Percentiles rank a stretch among this genome's conserved stretches.
These are phyloP conservation scores for Penicillium waksmanii DNA, from an alignment of 495 filamentous ascomycete genomes.

Conservation along the genomic window DNA sequence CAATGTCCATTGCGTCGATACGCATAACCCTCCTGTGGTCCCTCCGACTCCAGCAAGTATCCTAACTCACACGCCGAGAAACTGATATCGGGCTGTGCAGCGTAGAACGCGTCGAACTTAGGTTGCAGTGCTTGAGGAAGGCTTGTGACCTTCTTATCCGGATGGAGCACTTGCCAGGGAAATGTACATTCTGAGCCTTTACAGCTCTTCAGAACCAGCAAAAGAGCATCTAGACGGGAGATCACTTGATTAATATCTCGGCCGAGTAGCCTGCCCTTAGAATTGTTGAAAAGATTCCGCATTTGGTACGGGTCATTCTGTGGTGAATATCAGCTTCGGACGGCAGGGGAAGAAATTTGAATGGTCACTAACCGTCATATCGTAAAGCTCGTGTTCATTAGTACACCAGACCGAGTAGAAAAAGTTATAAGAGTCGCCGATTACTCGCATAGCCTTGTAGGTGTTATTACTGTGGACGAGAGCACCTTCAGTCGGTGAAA, in stretches of 20 bases:
- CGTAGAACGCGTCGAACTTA: not conserved
- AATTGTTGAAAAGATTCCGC: no score
- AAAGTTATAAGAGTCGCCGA: conserved; percentile 51
- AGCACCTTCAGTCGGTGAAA: no score
- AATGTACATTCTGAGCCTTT: conserved; percentile 49
- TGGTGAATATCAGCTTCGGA: no score
- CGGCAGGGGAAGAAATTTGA: no score
- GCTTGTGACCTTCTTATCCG: conserved; percentile 37
- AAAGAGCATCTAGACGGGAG: conserved; percentile 54
- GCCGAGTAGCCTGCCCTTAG: conserved; percentile 4
- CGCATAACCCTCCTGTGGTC: no score
- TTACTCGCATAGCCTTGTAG: conserved; percentile 23
- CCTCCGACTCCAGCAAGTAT: no score
- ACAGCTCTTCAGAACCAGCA: conserved; percentile 63
- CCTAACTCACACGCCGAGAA: no score
- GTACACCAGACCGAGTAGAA: conserved; percentile 14
- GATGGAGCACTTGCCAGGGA: conserved; percentile 60
- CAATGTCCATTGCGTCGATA: no score
- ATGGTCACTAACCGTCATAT: not conserved
- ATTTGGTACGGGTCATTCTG: no score
- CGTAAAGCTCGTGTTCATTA: not conserved
- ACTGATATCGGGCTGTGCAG: no score
- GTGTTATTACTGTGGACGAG: not conserved
- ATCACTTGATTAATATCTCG: conserved; percentile 42
- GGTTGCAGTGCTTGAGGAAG: no score